Percentiles rank a stretch among this genome's conserved stretches.
phyloP scores from a whole-genome alignment of 345 rosid genomes.

The Bruguiera parviflora region DNA sequence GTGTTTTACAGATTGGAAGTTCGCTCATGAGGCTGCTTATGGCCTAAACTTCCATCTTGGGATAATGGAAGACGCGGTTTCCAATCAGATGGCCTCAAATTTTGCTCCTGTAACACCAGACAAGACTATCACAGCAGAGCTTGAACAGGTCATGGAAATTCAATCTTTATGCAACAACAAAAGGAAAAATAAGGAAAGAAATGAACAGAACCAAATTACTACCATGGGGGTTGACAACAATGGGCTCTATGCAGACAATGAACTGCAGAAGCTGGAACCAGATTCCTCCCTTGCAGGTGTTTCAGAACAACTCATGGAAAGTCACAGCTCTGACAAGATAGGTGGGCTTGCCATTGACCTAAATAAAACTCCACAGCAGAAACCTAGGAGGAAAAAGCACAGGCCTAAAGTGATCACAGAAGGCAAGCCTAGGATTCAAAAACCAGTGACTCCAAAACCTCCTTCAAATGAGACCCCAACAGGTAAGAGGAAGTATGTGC shows the following conservation, averaged over 20 bases:
- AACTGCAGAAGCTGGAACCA: slow-evolving; percentile 21
- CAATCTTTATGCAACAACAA: slow-evolving; percentile 17
- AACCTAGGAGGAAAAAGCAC: slow-evolving; percentile 27
- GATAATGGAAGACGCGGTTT: slow-evolving; percentile 21
- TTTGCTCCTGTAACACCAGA: slow-evolving; percentile 60
- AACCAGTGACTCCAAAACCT: slow-evolving; percentile 9
- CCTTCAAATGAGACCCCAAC: slow-evolving; percentile 6
- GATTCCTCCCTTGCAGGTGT: slow-evolving; percentile 27
- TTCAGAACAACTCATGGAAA: slow-evolving; percentile 19
- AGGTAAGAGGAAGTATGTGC: slow-evolving; percentile 14
- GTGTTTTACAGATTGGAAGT: slow-evolving; percentile 27
- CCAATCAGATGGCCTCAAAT: slow-evolving; percentile 3
- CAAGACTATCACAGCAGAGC: slow-evolving; percentile 27
- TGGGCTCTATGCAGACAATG: slow-evolving; percentile 16
- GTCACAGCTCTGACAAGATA: slow-evolving; percentile 35
- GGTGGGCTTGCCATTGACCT: slow-evolving; percentile 19
- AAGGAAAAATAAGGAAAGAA: slow-evolving; percentile 17
- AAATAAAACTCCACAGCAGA: slow-evolving; percentile 22
- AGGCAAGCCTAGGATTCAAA: slow-evolving; percentile 18
- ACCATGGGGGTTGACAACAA: slow-evolving; percentile 8
- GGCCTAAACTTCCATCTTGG: slow-evolving; percentile 34
- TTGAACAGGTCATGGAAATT: slow-evolving; percentile 16
- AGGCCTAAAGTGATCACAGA: slow-evolving; percentile 29
- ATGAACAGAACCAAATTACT: slow-evolving; percentile 21
- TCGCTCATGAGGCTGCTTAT: slow-evolving; percentile 10